Percentiles rank a stretch among this genome's conserved stretches.
These are phyloP conservation scores for Sclerospora graminicola DNA, from an alignment of 352 stramenopile genomes.

Conservation along the genomic window DNA sequence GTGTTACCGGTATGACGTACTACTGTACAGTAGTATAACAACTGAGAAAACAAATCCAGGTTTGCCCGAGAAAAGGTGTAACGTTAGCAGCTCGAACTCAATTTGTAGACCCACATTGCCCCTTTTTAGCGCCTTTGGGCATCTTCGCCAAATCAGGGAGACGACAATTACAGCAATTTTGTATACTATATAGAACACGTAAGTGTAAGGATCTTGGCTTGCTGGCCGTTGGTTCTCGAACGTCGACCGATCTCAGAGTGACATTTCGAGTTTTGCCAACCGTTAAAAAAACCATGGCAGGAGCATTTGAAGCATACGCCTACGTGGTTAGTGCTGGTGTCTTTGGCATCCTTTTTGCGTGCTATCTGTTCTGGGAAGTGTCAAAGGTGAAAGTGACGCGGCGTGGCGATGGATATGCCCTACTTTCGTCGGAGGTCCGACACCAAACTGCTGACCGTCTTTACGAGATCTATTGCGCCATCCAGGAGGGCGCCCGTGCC, in stretches of 20 bases:
- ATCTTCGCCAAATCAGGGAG: too few relatives aligned
- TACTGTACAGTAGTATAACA: too few relatives aligned
- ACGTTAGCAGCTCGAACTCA: too few relatives aligned
- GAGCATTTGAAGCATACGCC: constrained; percentile 47
- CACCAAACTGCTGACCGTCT: constrained; percentile 78
- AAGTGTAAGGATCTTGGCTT: constrained; percentile 20
- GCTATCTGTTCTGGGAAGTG: constrained; percentile 83
- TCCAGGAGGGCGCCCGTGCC: constrained; percentile 95
- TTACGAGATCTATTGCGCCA: constrained; percentile 92
- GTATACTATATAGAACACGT: constrained; percentile 29
- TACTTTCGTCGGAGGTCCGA: constrained; percentile 61
- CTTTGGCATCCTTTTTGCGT: constrained; percentile 76
- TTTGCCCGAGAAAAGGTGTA: too few relatives aligned
- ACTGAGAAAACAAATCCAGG: too few relatives aligned
- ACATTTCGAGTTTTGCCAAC: constrained; percentile 67
- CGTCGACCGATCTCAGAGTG: neutral
- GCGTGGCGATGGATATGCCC: constrained; percentile 71
- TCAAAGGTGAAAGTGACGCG: constrained; percentile 84
- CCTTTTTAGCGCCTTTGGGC: neutral
- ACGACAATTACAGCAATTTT: constrained; percentile 1
- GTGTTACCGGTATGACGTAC: too few relatives aligned
- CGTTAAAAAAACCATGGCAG: constrained; percentile 32
- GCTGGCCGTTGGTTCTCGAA: constrained; percentile 13
- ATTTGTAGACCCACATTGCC: too few relatives aligned
- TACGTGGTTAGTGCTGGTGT: constrained; percentile 50